A percentile compares a stretch with the other conserved stretches of the same genome.
These are phyloP conservation scores for Populus euphratica DNA, from an alignment of 345 rosid species.

Conservation along the genomic window DNA sequence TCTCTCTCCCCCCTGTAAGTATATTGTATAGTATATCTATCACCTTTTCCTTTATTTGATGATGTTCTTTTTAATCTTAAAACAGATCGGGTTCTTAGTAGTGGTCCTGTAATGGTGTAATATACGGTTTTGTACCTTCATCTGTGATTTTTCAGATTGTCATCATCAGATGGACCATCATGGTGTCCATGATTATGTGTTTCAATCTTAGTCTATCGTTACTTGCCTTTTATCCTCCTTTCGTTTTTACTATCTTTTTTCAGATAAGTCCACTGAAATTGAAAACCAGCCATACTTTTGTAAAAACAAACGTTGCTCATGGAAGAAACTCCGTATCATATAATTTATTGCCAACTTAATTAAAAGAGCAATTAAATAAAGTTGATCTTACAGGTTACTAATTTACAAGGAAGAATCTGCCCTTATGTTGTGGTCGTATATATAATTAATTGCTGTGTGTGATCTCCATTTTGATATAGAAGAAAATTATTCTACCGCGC, in stretches of 20 bases:
- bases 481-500: too few relatives aligned
- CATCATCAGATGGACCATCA: background rate
- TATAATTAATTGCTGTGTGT: too few relatives aligned
- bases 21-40: background rate
- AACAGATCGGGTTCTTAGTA: background rate
- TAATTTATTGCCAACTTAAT: too few relatives aligned
- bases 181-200: background rate
- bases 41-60: background rate
- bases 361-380: background rate
- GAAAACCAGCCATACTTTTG: background rate
- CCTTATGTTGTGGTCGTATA: background rate
- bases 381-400: background rate
- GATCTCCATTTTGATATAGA: too few relatives aligned
- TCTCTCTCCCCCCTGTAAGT: background rate
- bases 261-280: background rate
- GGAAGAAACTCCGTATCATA: too few relatives aligned
- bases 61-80: background rate
- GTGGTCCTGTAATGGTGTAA: background rate
- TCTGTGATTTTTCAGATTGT: background rate
- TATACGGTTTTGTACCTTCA: background rate
- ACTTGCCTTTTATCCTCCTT: background rate
- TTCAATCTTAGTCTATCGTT: background rate
- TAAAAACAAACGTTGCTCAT: background rate
- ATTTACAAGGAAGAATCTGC: background rate
- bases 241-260: background rate